Percentiles rank a stretch among this genome's conserved stretches.
phyloP scores from a whole-genome alignment of 1,284 basidiomycete genomes.

The Stygiomarasmius scandens region DNA sequence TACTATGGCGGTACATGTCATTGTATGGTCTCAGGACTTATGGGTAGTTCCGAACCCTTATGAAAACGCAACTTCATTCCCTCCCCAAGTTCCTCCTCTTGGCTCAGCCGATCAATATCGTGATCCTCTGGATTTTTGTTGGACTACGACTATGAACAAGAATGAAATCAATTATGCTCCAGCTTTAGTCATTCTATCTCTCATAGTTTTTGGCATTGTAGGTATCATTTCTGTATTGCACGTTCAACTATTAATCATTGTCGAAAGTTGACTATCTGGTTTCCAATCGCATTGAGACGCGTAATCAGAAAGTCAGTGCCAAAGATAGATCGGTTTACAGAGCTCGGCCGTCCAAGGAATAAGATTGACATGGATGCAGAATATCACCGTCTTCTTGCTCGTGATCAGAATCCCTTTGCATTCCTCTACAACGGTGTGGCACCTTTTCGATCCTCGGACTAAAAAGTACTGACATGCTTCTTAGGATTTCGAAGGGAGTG shows the following conservation, averaged over 20 bases:
- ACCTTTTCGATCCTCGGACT: background rate
- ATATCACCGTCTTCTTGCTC: constrained; percentile 67
- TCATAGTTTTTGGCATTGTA: constrained; percentile 53
- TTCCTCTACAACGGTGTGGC: constrained; percentile 71
- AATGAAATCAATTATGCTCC: constrained; percentile 77
- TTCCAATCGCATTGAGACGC: constrained; percentile 63
- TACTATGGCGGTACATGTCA: constrained; percentile 70
- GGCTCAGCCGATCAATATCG: constrained; percentile 60
- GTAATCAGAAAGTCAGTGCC: constrained; percentile 66
- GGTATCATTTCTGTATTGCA: constrained; percentile 23
- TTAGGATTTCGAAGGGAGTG: constrained; percentile 71
- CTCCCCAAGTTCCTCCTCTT: constrained; percentile 49
- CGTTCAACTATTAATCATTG: constrained; percentile 4
- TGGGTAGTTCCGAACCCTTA: constrained; percentile 77
- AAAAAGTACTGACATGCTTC: background rate
- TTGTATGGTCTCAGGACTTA: constrained; percentile 75
- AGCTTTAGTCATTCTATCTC: constrained; percentile 59
- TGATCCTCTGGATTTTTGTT: constrained; percentile 77
- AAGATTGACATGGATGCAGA: constrained; percentile 67
- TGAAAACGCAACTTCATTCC: constrained; percentile 54
- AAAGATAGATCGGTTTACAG: constrained; percentile 68
- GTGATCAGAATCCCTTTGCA: constrained; percentile 70
- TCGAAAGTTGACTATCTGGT: constrained; percentile 68
- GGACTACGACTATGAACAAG: constrained; percentile 72
- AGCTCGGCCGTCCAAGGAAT: constrained; percentile 66